Base-by-base conservation (phyloP, 139 green algal genomes). In the Pseudopediastrum boryanum region DNA sequence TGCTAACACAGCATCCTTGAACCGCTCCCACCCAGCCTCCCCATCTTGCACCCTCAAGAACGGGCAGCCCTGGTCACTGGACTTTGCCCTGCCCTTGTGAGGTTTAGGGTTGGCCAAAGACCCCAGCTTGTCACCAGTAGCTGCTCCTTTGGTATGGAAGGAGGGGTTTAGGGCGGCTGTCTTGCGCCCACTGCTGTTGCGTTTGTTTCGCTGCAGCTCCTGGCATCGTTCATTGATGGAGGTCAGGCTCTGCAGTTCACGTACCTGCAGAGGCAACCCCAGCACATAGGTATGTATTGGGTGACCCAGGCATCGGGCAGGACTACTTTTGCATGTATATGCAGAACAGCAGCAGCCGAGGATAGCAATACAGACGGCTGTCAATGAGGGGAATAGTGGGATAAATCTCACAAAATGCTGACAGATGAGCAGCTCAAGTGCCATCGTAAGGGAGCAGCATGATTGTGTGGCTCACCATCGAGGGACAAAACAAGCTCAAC, bases 171-270 rank as follows among this genome's bases (percentile, higher is more conserved):
- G 35, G 36, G 44, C 77, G 66, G 58, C 77, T 33, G 54, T 56
- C 41, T 83, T 84, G 44, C 31, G 63, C 41, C 77, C 78, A 61
- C 50, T 71, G 58, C 42, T 75, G 67, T 78, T 85, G 66, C 56
- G 8, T 66, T 63, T 76, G 50, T 19, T 51, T n/a, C 80, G 77
- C 61, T 97, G 91, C 59, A 98, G 84, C 41, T 99, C 94, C 52
- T 96, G 73, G 85, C 96, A 99, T 3, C 85, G 83, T 80, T 99
- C 95, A 71, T 94, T 97, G 65, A 99, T 96, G 73, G 85, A 79
- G 13, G 78, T 64, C 25, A 84, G 56, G 9, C 77, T 66, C 41
- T 43, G 63, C 27, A 85, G 82, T 50, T 36, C 41, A 12, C 38
- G 54, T 41, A 83, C 65, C 71, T 76, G 74, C 54, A 78, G 21